Evolutionary conservation across 2,329 filamentous ascomycete genomes (phyloP).

Genomic region (Pyrenochaeta sp.): DNA sequence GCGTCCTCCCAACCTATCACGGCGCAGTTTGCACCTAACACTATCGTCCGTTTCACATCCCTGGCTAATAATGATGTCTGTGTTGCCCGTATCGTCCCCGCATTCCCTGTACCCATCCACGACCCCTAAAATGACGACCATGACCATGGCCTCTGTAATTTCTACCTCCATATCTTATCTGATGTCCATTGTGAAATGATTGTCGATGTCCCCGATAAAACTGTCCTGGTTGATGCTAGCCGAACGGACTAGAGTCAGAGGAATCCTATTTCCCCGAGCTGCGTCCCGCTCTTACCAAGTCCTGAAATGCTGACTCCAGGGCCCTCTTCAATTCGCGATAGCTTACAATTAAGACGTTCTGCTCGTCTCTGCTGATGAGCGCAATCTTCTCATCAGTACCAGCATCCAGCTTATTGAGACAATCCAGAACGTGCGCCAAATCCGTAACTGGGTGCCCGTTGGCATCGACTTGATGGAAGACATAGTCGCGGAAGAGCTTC

Average conservation of each 20-base stretch:
- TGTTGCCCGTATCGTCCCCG: not conserved
- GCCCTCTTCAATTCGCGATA: constrained; percentile 85
- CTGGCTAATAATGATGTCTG: not conserved
- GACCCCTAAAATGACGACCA: not conserved
- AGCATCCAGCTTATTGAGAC: constrained; percentile 91
- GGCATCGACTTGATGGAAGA: constrained; percentile 93
- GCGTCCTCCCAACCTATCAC: not conserved
- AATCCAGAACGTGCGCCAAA: constrained; percentile 84
- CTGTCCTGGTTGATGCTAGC: constrained; percentile 9
- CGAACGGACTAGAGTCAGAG: constrained; percentile 13
- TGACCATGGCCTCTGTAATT: not conserved
- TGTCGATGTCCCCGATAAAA: not conserved
- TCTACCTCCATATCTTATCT: not conserved
- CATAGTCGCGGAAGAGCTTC: constrained; percentile 95
- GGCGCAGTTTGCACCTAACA: not conserved
- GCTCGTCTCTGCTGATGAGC: constrained; percentile 87
- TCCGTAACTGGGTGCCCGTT: constrained; percentile 85
- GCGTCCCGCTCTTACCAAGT: constrained; percentile 54
- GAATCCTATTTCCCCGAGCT: constrained; percentile 38
- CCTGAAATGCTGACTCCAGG: constrained; percentile 68
- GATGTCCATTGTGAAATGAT: not conserved
- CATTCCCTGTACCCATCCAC: not conserved
- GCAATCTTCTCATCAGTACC: constrained; percentile 87
- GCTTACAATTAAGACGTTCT: constrained; percentile 85
- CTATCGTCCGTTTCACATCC: not conserved